Conservation (phyloP, 2,329 filamentous ascomycete species). For the Bipolaris oryzae region DNA sequence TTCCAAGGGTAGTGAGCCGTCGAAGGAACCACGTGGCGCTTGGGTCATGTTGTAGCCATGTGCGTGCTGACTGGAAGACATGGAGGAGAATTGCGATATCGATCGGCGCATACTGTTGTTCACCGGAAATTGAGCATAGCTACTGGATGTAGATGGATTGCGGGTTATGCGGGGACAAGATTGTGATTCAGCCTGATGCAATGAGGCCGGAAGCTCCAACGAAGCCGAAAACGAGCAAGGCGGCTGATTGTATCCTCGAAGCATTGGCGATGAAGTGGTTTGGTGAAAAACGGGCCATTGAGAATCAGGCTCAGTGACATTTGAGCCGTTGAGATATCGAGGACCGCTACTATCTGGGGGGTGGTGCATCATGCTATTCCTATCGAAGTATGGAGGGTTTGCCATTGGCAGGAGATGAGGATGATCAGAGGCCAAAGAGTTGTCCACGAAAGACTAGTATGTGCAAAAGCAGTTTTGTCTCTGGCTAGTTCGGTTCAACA, state of each 20-base stretch:
- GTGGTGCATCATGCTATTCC: slow-evolving; percentile 6
- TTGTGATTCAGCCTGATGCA: slow-evolving; percentile 26
- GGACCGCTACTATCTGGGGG: slow-evolving; percentile 5
- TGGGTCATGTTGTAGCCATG: not conserved
- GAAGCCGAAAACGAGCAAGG: slow-evolving; percentile 14
- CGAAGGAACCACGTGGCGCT: slow-evolving; percentile 3
- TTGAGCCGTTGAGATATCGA: not conserved
- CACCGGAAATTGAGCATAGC: slow-evolving; percentile 10
- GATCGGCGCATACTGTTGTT: slow-evolving; percentile 17
- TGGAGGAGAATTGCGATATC: slow-evolving; percentile 17
- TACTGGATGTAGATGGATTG: slow-evolving; percentile 4
- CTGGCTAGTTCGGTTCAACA: not conserved
- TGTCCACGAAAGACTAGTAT: not conserved
- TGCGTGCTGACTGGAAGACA: slow-evolving; percentile 9
- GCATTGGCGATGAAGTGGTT: slow-evolving; percentile 11
- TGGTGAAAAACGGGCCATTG: slow-evolving; percentile 19
- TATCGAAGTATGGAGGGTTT: slow-evolving; percentile 1
- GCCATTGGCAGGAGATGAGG: slow-evolving; percentile 1
- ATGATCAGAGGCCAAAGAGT: not conserved
- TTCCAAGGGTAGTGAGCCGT: not conserved
- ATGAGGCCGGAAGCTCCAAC: not conserved
- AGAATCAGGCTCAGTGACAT: slow-evolving; percentile 6
- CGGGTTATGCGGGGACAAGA: slow-evolving; percentile 17
- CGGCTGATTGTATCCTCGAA: slow-evolving; percentile 22
- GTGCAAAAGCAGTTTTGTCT: not conserved